phyloP scores from a whole-genome alignment of 2,329 filamentous ascomycete genomes.

The Lecanicillium sp. region DNA sequence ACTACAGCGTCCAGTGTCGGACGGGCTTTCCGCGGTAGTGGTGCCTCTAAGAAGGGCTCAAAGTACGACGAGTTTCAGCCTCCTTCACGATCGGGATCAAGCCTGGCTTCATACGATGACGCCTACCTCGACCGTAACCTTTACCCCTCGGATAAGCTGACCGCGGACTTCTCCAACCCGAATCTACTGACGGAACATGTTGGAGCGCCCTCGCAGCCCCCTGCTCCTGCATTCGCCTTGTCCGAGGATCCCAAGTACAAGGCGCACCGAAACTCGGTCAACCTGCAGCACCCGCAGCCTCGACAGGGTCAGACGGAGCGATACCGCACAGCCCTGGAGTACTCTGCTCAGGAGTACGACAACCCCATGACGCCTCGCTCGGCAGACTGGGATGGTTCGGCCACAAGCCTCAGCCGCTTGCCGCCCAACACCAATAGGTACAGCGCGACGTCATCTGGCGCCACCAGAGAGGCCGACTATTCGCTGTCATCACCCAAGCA shows the following conservation, averaged over 20 bases:
- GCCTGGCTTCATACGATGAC: slow-evolving; percentile 62
- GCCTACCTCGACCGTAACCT: slow-evolving; percentile 47
- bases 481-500: slow-evolving; percentile 39
- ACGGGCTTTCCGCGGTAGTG: slow-evolving; percentile 66
- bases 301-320: slow-evolving; percentile 66
- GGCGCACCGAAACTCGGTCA: slow-evolving; percentile 73
- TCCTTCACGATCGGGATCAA: slow-evolving; percentile 72
- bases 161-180: slow-evolving; percentile 49
- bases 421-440: slow-evolving; percentile 42
- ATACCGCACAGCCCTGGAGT: slow-evolving; percentile 68
- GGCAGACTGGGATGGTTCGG: slow-evolving; percentile 57
- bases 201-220: slow-evolving; percentile 1
- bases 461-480: slow-evolving; percentile 34
- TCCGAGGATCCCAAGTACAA: slow-evolving; percentile 71
- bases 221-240: slow-evolving; percentile 10
- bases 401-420: slow-evolving; percentile 51
- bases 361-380: slow-evolving; percentile 54
- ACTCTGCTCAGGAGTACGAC: slow-evolving; percentile 63
- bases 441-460: slow-evolving; percentile 37
- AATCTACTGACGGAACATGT: slow-evolving; percentile 34
- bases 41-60: slow-evolving; percentile 48
- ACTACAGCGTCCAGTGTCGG: slow-evolving; percentile 86
- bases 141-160: slow-evolving; percentile 56
- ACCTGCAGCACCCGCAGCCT: slow-evolving; percentile 74
- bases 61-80: slow-evolving; percentile 53